phyloP scores from a whole-genome alignment of 2,329 filamentous ascomycete species.

The Fusarium anguioides region DNA sequence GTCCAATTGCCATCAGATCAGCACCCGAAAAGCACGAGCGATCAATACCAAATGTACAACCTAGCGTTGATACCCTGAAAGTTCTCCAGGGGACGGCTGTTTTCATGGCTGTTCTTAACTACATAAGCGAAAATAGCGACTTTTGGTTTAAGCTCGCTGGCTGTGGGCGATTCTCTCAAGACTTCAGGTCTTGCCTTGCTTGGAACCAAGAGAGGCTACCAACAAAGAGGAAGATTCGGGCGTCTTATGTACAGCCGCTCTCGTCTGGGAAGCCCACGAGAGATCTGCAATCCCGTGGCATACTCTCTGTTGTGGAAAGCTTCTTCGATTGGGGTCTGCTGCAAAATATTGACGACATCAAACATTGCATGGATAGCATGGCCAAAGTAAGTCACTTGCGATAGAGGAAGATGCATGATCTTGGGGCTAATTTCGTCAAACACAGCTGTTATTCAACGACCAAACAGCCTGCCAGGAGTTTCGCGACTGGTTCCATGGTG shows the following conservation, averaged over 20 bases:
- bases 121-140: background rate
- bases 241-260: accelerated
- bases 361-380: constrained; percentile 13
- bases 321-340: constrained; percentile 29
- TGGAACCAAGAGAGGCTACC: background rate
- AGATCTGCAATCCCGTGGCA: background rate
- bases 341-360: constrained; percentile 13
- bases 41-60: accelerated
- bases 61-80: accelerated
- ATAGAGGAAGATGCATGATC: accelerated
- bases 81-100: background rate
- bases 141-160: constrained; percentile 9
- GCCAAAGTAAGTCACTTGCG: background rate
- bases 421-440: accelerated
- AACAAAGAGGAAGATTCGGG: background rate
- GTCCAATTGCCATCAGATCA: accelerated
- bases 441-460: background rate
- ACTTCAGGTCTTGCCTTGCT: accelerated
- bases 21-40: too few species aligned
- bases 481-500: background rate
- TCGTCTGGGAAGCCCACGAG: accelerated
- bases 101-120: background rate
- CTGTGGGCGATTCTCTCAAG: background rate
- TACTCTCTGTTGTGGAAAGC: constrained; percentile 1
- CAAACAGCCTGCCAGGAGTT: background rate